A percentile compares a stretch with the other conserved stretches of the same genome.
These are phyloP conservation scores for Isochrysis galbana DNA, from an alignment of 78 protist species.

Conservation along the genomic window DNA sequence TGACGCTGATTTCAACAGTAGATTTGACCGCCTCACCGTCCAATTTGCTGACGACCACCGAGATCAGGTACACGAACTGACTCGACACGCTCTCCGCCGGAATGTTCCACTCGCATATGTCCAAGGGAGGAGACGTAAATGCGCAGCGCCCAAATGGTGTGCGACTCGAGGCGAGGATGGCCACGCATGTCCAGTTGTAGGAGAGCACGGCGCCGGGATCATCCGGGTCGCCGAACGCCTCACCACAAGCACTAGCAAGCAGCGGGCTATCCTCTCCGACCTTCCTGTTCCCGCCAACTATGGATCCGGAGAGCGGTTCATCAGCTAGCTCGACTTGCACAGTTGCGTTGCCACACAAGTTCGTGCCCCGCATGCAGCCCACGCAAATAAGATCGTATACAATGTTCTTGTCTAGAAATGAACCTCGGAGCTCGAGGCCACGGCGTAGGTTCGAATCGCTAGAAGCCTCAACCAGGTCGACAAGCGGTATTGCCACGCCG, in stretches of 20 bases:
- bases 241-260: too few relatives aligned
- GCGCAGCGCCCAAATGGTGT: neutral
- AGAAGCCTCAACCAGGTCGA: neutral
- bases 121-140: neutral
- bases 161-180: too few relatives aligned
- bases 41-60: too few relatives aligned
- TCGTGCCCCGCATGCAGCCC: too few relatives aligned
- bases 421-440: neutral
- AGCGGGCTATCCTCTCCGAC: too few relatives aligned
- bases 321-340: neutral
- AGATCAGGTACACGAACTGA: neutral
- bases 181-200: too few relatives aligned
- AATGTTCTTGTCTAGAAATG: neutral
- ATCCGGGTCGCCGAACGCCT: too few relatives aligned
- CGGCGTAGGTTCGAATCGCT: neutral
- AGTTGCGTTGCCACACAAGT: neutral
- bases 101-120: neutral
- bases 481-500: neutral
- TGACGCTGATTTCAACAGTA: neutral
- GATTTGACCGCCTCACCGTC: neutral
- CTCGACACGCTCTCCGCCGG: neutral
- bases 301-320: too few relatives aligned
- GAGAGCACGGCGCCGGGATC: too few relatives aligned
- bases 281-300: too few relatives aligned
- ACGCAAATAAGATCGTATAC: neutral